A percentile compares a stretch with the other conserved stretches of the same genome.
Conservation (phyloP, 306 rosid genomes). For the Sphenostylis stenocarpa region DNA sequence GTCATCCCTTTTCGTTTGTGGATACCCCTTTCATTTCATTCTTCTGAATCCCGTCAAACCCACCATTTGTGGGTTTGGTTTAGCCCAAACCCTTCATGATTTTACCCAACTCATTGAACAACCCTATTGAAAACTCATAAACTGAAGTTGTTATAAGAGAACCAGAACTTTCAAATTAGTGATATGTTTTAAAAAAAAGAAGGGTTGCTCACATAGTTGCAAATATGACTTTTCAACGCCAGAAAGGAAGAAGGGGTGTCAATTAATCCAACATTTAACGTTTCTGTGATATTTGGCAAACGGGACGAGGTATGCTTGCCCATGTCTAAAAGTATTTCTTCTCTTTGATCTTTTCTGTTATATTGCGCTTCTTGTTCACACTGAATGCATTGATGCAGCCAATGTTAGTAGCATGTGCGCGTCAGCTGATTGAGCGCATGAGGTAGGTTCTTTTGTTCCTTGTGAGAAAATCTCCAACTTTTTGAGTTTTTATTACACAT, state of each 20-base stretch:
- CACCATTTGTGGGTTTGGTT: neutral
- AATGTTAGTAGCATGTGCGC: slow-evolving; percentile 85
- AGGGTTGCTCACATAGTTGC: slow-evolving; percentile 23
- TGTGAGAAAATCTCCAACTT: neutral
- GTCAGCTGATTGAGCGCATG: slow-evolving; percentile 77
- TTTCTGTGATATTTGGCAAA: slow-evolving; percentile 88
- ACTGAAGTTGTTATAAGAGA: neutral
- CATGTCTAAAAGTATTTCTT: slow-evolving; percentile 2
- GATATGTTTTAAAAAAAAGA: neutral
- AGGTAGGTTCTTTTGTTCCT: slow-evolving; percentile 48
- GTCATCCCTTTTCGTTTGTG: neutral
- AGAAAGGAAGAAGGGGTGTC: slow-evolving; percentile 91
- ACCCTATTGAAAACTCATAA: neutral
- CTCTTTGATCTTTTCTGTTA: slow-evolving; percentile 20
- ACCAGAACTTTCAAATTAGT: slow-evolving; percentile 15
- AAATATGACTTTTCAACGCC: slow-evolving; percentile 27
- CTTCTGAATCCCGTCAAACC: neutral
- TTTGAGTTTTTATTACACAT: slow-evolving; percentile 1
- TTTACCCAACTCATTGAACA: neutral
- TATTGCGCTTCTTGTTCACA: slow-evolving; percentile 20
- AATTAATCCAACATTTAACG: slow-evolving; percentile 73
- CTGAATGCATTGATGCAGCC: slow-evolving; percentile 54
- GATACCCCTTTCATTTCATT: neutral
- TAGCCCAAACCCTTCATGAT: neutral
- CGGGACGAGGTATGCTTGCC: slow-evolving; percentile 77